Conservation (phyloP, 2,329 filamentous ascomycete genomes). For the Lachnellula occidentalis region DNA sequence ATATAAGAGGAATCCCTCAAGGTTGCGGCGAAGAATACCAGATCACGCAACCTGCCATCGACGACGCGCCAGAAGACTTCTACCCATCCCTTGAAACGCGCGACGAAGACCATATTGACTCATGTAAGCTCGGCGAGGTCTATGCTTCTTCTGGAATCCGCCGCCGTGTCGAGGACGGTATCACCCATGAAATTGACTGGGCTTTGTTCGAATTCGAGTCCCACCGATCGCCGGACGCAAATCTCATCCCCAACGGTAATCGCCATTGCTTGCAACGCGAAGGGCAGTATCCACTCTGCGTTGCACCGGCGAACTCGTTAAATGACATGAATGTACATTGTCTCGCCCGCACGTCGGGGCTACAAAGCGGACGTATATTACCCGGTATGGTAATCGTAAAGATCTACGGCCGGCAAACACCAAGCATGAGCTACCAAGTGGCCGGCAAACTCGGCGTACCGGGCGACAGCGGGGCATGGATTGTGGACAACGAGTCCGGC, state of each 20-base stretch:
- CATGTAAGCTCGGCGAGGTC: conserved; percentile 74
- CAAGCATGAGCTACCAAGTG: conserved; percentile 65
- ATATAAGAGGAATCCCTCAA: conserved; percentile 71
- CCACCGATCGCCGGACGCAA: conserved; percentile 64
- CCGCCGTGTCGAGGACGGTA: conserved; percentile 62
- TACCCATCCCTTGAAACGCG: conserved; percentile 67
- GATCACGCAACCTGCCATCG: conserved; percentile 86
- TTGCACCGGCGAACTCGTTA: conserved; percentile 55
- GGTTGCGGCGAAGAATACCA: conserved; percentile 72
- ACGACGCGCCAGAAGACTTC: conserved; percentile 80
- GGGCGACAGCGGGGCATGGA: conserved; percentile 90
- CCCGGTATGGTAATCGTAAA: conserved; percentile 78
- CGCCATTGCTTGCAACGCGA: conserved; percentile 37
- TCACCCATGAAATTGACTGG: conserved; percentile 94
- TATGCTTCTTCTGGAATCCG: conserved; percentile 88
- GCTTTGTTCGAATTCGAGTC: conserved; percentile 77
- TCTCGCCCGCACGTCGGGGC: conserved; percentile 78
- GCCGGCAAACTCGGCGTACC: conserved; percentile 60
- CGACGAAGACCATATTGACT: conserved; percentile 75
- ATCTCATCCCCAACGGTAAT: conserved; percentile 52
- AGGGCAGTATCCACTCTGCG: conserved; percentile 47
- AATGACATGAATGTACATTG: conserved; percentile 79
- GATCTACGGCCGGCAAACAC: conserved; percentile 76
- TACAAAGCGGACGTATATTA: conserved; percentile 73
- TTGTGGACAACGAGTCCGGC: conserved; percentile 74